Percentiles rank a stretch among this genome's conserved stretches.
Evolutionary conservation across 1,284 basidiomycete species (phyloP).

Genomic region (Puccinia polysora): DNA sequence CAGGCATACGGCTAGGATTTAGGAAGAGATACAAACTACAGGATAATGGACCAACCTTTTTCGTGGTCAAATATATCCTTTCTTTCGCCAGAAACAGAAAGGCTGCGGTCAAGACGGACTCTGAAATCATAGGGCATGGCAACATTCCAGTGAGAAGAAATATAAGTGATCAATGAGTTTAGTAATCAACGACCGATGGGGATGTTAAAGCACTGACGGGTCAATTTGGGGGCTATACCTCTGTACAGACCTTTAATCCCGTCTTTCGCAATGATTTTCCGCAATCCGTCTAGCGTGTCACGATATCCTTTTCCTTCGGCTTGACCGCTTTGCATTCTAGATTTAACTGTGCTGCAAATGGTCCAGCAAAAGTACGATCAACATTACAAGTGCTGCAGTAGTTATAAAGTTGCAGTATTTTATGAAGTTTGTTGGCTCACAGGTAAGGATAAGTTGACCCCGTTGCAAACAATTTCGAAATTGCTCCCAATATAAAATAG

Average conservation of each 20-base stretch:
- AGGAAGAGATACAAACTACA: neutral
- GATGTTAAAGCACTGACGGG: conserved; percentile 1
- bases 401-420: too few relatives aligned
- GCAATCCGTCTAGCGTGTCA: conserved; percentile 35
- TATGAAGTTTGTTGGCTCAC: conserved; percentile 8
- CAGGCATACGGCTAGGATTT: neutral
- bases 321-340: conserved; percentile 71
- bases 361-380: too few relatives aligned
- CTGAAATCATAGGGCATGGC: neutral
- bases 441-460: conserved; percentile 50
- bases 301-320: conserved; percentile 63
- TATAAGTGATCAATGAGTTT: neutral
- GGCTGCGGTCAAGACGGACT: conserved; percentile 40
- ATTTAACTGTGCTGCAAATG: conserved; percentile 64
- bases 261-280: conserved; percentile 37
- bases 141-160: neutral
- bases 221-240: conserved; percentile 35
- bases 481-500: conserved; percentile 78
- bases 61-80: conserved; percentile 38
- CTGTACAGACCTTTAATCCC: conserved; percentile 37
- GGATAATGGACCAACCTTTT: conserved; percentile 29
- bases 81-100: conserved; percentile 42
- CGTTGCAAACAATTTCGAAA: conserved; percentile 67
- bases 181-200: neutral
- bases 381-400: too few relatives aligned